Base-by-base conservation (phyloP, 2,329 filamentous ascomycete genomes). In the Raffaelea arxii region DNA sequence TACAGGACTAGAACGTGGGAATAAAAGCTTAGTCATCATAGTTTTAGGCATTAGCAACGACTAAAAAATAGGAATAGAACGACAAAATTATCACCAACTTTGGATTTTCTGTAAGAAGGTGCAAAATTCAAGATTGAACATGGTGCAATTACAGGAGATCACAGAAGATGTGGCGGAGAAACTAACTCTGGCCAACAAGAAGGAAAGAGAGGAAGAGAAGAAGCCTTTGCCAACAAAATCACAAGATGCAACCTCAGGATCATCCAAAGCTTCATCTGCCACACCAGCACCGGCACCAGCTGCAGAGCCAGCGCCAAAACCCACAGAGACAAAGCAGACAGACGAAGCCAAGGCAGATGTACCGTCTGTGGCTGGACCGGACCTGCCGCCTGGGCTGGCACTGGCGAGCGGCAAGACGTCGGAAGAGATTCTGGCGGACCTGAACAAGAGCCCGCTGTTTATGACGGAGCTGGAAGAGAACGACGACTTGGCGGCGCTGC, bases 401-500 rank as follows among this genome's bases (percentile, higher is more conserved):
- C 54, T 63, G 53, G 59, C 58, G 48, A 57, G 57, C 22, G 62
- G 67, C 55, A 74, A 72, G 62, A 72, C 74, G 4, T 64, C 72
- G 3, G 74, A 77, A 32, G 75, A 80, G 55, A 70, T 79, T 27
- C 62, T 74, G 47, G 71, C 70, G 10, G 76, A 80, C 42, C 64
- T 80, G 37, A 77, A 78, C 61, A 71, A 71, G 60, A 76, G 71
- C 25, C 92, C 92, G 6, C 75, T 98, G 32, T 98, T 98, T 72
- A 98, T 98, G 92, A 97, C 89, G 25, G 82, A 86, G 55, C 74
- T 96, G 27, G 86, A 86, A 56, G 85, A 94, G 53, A 95, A 95
- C 59, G 72, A 84, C 51, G 81, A 86, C 55, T 72, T 95, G 1
- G 89, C 94, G 56, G 94, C 92, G 1, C 74, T 98, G 50, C 84